Percentiles rank a stretch among this genome's conserved stretches.
phyloP scores from a whole-genome alignment of 2,329 filamentous ascomycete genomes.

The Massarina eburnea region DNA sequence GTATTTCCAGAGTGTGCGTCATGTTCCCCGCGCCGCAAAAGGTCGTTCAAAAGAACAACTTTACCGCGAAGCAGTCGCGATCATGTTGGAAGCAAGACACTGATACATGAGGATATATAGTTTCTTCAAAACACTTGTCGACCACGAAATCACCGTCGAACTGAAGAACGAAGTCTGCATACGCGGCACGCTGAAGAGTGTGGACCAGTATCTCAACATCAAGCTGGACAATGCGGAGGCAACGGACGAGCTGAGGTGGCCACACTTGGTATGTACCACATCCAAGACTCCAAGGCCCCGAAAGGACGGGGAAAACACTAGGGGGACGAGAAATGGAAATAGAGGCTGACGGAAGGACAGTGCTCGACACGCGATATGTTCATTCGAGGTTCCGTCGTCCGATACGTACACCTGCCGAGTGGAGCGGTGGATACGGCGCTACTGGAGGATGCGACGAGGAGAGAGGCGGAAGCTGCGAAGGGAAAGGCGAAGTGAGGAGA shows the following conservation, averaged over 20 bases:
- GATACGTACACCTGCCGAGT: constrained; percentile 86
- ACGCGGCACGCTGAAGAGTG: constrained; percentile 90
- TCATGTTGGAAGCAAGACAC: background rate
- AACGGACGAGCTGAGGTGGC: constrained; percentile 90
- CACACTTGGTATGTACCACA: constrained; percentile 68
- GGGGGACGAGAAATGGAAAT: background rate
- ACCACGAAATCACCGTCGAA: constrained; percentile 95
- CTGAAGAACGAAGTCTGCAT: constrained; percentile 99
- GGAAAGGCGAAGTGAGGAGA: constrained; percentile 40
- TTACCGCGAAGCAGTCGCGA: background rate
- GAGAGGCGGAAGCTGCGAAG: constrained; percentile 40
- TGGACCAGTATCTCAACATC: constrained; percentile 99
- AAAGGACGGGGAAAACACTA: background rate
- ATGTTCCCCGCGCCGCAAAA: background rate
- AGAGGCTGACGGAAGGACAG: constrained; percentile 39
- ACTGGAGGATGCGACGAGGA: constrained; percentile 76
- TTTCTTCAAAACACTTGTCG: constrained; percentile 99
- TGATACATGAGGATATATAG: constrained; percentile 12
- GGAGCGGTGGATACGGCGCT: constrained; percentile 81
- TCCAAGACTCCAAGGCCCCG: background rate
- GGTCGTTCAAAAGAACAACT: background rate
- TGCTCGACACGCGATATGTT: constrained; percentile 93
- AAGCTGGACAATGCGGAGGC: constrained; percentile 96
- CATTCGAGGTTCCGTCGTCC: constrained; percentile 87
- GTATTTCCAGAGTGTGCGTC: background rate